Conservation (phyloP, 306 rosid genomes). For the Prunus padus region DNA sequence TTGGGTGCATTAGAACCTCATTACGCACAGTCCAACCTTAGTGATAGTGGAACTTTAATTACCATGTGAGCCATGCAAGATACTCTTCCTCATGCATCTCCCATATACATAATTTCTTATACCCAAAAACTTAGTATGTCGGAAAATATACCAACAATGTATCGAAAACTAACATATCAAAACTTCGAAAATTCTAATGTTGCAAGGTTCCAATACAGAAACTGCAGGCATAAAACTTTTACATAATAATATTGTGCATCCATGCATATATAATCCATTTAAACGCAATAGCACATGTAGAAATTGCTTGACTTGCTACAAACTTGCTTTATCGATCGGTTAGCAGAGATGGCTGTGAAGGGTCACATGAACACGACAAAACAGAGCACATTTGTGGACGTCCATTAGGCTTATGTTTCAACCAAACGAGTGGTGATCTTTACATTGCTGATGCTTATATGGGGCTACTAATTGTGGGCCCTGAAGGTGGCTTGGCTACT, state of each 20-base stretch:
- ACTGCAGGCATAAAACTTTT: neutral
- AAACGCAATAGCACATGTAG: too few relatives aligned
- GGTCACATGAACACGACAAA: conserved; percentile 33
- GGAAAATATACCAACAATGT: neutral
- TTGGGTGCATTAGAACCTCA: too few relatives aligned
- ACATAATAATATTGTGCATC: neutral
- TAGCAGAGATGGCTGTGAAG: conserved; percentile 54
- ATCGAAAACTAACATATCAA: neutral
- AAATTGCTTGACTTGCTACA: neutral
- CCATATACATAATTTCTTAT: too few relatives aligned
- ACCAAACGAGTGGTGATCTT: conserved; percentile 37
- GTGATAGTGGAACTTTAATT: too few relatives aligned
- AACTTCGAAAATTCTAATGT: too few relatives aligned
- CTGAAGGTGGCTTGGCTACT: conserved; percentile 46
- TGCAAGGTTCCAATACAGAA: too few relatives aligned
- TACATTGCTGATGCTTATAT: conserved; percentile 77
- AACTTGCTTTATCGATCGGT: neutral
- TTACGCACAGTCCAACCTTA: too few relatives aligned
- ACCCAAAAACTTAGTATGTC: too few relatives aligned
- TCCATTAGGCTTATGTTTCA: conserved; percentile 65
- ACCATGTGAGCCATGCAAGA: too few relatives aligned
- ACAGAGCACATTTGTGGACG: conserved; percentile 73
- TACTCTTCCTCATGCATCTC: too few relatives aligned
- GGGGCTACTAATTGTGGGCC: conserved; percentile 60
- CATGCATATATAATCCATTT: too few relatives aligned